phyloP scores from a whole-genome alignment of 202 grass and related monocot species.

The Tripidium arundinaceum region DNA sequence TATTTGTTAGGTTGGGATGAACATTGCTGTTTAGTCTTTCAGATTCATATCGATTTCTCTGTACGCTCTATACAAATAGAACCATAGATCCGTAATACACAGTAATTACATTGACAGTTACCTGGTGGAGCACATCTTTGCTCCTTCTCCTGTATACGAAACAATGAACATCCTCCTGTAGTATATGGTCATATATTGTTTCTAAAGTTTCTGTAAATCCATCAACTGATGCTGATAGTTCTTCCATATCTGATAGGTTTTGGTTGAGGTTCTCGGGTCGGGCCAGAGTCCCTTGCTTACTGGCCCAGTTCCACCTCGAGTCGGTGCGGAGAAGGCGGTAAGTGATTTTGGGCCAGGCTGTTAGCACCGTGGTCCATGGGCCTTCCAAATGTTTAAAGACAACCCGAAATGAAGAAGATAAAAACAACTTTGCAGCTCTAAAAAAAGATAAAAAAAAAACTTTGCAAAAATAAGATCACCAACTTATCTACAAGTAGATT shows the following conservation, averaged over 20 bases:
- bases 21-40: background rate
- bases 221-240: background rate
- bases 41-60: background rate
- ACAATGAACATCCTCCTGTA: background rate
- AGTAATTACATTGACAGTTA: background rate
- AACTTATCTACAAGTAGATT: no score
- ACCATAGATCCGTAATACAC: background rate
- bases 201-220: background rate
- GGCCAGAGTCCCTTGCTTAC: background rate
- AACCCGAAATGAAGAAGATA: no score
- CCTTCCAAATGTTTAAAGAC: background rate
- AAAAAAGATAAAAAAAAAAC: no score
- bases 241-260: constrained; percentile 40
- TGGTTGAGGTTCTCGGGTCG: constrained; percentile 19
- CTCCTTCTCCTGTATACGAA: background rate
- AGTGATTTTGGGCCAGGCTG: background rate
- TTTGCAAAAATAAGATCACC: no score
- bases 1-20: background rate
- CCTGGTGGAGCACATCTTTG: background rate
- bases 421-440: no score
- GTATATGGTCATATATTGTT: background rate
- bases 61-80: background rate
- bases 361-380: background rate
- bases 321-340: background rate
- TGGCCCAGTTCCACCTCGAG: background rate